phyloP scores from a whole-genome alignment of 78 protist species.

The Monosiga brevicollis region DNA sequence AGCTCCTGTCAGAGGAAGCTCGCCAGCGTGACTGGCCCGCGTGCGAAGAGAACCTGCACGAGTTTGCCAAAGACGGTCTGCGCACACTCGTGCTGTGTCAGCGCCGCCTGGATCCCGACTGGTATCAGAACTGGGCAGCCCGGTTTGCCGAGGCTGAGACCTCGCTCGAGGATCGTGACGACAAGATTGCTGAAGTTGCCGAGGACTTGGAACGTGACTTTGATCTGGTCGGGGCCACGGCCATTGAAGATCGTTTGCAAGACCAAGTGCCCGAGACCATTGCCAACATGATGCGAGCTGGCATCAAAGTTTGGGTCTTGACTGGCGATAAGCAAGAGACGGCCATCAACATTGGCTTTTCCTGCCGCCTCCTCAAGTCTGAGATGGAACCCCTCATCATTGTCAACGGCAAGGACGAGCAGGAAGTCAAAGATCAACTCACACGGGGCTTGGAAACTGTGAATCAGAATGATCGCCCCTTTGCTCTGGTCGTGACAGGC shows the following conservation, averaged over 20 bases:
- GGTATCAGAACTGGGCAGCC: slow-evolving; percentile 33
- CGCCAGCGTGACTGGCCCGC: neutral
- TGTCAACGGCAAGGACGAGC: slow-evolving; percentile 47
- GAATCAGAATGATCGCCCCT: neutral
- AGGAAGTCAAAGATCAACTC: neutral
- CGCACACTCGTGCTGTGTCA: slow-evolving; percentile 53
- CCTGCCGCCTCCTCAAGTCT: slow-evolving; percentile 41
- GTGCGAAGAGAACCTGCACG: neutral
- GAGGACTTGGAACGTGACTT: slow-evolving; percentile 57
- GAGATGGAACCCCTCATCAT: slow-evolving; percentile 9
- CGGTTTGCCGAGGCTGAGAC: slow-evolving; percentile 38
- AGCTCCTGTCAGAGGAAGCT: slow-evolving; percentile 15
- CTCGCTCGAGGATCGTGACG: slow-evolving; percentile 37
- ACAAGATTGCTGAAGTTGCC: slow-evolving; percentile 13
- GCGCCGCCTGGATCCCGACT: neutral
- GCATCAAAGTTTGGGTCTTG: slow-evolving; percentile 65
- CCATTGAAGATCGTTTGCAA: slow-evolving; percentile 35
- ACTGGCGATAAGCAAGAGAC: slow-evolving; percentile 96
- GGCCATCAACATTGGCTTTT: slow-evolving; percentile 90
- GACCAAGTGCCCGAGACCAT: slow-evolving; percentile 36
- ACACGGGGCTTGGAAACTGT: neutral
- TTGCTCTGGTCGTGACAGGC: neutral
- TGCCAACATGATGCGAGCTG: slow-evolving; percentile 8
- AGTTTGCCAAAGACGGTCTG: slow-evolving; percentile 51
- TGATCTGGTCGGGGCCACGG: slow-evolving; percentile 51